phyloP scores from a whole-genome alignment of 345 rosid genomes.

The Syzygium oleosum region DNA sequence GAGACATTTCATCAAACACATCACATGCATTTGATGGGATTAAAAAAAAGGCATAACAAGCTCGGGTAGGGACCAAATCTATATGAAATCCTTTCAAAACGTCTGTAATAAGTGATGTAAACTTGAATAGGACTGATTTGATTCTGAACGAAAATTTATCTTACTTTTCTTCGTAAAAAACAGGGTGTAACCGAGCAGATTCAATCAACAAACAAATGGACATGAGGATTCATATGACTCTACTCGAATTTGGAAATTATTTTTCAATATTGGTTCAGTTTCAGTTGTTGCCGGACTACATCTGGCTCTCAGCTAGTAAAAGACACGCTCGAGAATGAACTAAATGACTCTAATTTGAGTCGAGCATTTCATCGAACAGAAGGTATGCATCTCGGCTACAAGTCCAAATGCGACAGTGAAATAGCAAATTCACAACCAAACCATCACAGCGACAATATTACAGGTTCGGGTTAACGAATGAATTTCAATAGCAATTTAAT shows the following conservation, averaged over 20 bases:
- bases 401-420: no score
- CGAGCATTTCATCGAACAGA: no score
- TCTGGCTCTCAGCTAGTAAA: background rate
- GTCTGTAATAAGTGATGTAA: background rate
- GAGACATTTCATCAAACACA: no score
- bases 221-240: background rate
- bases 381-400: no score
- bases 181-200: background rate
- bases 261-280: background rate
- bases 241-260: background rate
- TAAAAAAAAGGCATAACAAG: no score
- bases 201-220: background rate
- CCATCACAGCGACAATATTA: background rate
- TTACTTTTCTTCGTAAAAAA: background rate
- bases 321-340: background rate
- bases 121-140: background rate
- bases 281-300: background rate
- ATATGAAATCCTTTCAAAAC: background rate
- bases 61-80: background rate
- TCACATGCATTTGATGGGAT: no score
- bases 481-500: background rate
- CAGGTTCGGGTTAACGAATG: fast-evolving
- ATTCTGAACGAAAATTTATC: background rate
- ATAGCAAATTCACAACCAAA: background rate
- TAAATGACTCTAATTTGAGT: background rate